phyloP scores from a whole-genome alignment of 352 stramenopile species.

The Phytopythium aichiense region DNA sequence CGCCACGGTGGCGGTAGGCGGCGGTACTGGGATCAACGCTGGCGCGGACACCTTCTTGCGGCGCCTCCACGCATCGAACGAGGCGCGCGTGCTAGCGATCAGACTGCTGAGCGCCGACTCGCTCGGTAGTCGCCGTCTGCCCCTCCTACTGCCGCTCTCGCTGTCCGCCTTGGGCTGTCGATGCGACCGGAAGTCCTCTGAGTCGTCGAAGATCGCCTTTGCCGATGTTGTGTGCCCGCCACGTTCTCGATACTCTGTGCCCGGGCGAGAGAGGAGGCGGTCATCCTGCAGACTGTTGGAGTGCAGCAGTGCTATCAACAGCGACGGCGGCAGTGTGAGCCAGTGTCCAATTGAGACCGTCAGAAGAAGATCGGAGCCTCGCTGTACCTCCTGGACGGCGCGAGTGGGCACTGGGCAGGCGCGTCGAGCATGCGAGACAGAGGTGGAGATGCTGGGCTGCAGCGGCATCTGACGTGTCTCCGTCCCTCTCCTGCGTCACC shows the following conservation, averaged over 20 bases:
- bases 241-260: background rate
- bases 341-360: background rate
- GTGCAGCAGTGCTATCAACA: background rate
- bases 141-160: background rate
- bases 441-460: background rate
- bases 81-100: background rate
- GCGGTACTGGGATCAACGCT: background rate
- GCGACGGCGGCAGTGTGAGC: background rate
- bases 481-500: background rate
- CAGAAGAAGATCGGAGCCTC: background rate
- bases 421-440: background rate
- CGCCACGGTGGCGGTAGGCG: background rate
- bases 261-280: background rate
- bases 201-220: constrained; percentile 1
- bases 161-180: background rate
- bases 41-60: background rate
- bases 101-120: background rate
- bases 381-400: background rate
- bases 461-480: background rate
- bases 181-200: background rate
- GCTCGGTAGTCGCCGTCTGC: background rate
- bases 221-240: background rate
- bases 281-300: constrained; percentile 5
- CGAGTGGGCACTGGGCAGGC: background rate
- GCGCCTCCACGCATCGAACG: background rate